Evolutionary conservation across 148 eudicot species (phyloP), one percentile per base, ranked within the genome.

Genomic region (Drosera capensis): DNA sequence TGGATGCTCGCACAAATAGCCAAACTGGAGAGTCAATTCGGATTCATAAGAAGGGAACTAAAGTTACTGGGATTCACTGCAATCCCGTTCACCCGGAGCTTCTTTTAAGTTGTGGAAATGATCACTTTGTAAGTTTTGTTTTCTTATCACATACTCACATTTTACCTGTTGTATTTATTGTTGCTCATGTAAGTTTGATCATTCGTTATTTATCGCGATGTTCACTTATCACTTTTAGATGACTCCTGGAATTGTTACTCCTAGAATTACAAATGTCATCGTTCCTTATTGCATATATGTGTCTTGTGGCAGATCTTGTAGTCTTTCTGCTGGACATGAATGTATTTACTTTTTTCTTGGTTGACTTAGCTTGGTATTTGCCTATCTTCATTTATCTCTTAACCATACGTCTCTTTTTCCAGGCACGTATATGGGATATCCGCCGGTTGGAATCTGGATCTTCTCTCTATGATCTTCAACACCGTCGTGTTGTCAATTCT

Each of bases 341-440:
- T n/a, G n/a, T n/a, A n/a, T n/a, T n/a, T n/a, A n/a, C n/a, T n/a
- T n/a, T n/a, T n/a, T n/a, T n/a, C n/a, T n/a, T n/a, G n/a, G n/a
- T n/a, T n/a, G n/a, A n/a, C n/a, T n/a, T n/a, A n/a, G n/a, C 9
- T 28, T 28, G 31, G 6, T 3, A 28, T 25, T 20, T 47, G 40
- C 29, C 35, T 37, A 7, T 37, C n/a, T n/a, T n/a, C n/a, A n/a
- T n/a, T n/a, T n/a, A n/a, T n/a, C n/a, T n/a, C n/a, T n/a, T n/a
- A n/a, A n/a, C n/a, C n/a, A n/a, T n/a, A n/a, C n/a, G 42, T 52
- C 40, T 53, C 42, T 37, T 17, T 49, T 20, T 25, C 12, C 68
- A 90, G 95, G 95, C 99, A 46, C 95, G 99, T 20, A 45, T 90
- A 51, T 90, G 99, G 99, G 99, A 90, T 57, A 55, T 84, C 62